phyloP scores from a whole-genome alignment of 148 eudicot genomes.

The Cornus kousa region DNA sequence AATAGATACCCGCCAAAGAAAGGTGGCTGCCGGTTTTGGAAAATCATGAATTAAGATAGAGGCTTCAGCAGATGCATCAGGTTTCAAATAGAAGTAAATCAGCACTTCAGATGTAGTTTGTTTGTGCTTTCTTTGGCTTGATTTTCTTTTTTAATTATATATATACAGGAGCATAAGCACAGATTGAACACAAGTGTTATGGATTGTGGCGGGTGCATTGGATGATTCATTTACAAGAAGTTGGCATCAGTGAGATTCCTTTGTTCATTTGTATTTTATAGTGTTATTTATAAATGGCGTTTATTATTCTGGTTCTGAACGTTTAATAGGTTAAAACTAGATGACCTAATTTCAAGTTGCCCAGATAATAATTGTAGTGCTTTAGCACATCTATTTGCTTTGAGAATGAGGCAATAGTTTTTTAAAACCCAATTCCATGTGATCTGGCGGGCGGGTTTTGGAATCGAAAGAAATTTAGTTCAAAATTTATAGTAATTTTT shows the following conservation, averaged over 20 bases:
- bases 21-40: constrained; percentile 71
- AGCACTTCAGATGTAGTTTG: neutral
- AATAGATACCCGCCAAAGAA: constrained; percentile 50
- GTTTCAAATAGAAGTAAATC: neutral
- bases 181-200: neutral
- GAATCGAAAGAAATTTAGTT: too few relatives aligned
- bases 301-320: neutral
- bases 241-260: neutral
- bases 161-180: neutral
- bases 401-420: neutral
- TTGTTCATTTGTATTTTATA: neutral
- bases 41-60: constrained; percentile 25
- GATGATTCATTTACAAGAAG: neutral
- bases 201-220: neutral
- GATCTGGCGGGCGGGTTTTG: too few relatives aligned
- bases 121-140: neutral
- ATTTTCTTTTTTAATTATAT: neutral
- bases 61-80: neutral
- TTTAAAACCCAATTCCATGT: neutral
- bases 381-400: neutral
- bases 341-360: neutral
- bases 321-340: neutral
- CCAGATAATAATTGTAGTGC: neutral
- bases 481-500: too few relatives aligned
- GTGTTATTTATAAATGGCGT: neutral